Evolutionary conservation across 1,284 basidiomycete genomes (phyloP), one percentile per base, ranked within the genome.

Genomic region (Cystobasidium pallidum): DNA sequence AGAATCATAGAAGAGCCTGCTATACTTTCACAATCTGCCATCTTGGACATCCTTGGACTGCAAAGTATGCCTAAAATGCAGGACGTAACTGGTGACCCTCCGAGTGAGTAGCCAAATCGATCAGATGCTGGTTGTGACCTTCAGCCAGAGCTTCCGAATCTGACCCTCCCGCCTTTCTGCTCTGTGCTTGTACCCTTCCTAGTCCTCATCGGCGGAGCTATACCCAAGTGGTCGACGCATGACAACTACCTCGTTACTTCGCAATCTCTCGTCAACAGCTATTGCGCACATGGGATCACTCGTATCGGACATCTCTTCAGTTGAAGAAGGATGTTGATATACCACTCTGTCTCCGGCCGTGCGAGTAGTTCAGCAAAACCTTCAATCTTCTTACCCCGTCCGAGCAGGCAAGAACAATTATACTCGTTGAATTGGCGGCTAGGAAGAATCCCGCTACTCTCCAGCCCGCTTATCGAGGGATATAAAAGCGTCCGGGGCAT

Each of bases 171-270:
- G 10, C 36, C 21, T 55, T 8, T n/a, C 32, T 28, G 19, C 28
- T 24, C 24, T 19, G 19, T 3, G 45, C 41, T 32, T 36, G 21
- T n/a, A 2, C 2, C 6, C 10, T 10, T 49, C 30, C 2, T 26
- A 71, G 68, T 71, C 59, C 54, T 71, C 51, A 58, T 71, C 13
- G 68, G 68, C 28, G 68, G 68, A 19, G 61, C 54, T 30, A 45
- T 59, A 26, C 68, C 68, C 4, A 45, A 54, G 54, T 71, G 68
- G 68, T 63, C 59, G 21, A 58, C 54, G 26, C 68, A 71, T 61
- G 68, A 71, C 30, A 43, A 61, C n/a, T 71, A 71, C 51, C 68
- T 71, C 30, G 68, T 71, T 61, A 71, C 68, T 41, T 71, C 68
- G 1, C 68, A 71, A 39, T 28, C 15, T 36, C 30, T 59, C 2